Conservation (phyloP, 2,329 filamentous ascomycete species). For the Scopulariopsis brevicaulis region DNA sequence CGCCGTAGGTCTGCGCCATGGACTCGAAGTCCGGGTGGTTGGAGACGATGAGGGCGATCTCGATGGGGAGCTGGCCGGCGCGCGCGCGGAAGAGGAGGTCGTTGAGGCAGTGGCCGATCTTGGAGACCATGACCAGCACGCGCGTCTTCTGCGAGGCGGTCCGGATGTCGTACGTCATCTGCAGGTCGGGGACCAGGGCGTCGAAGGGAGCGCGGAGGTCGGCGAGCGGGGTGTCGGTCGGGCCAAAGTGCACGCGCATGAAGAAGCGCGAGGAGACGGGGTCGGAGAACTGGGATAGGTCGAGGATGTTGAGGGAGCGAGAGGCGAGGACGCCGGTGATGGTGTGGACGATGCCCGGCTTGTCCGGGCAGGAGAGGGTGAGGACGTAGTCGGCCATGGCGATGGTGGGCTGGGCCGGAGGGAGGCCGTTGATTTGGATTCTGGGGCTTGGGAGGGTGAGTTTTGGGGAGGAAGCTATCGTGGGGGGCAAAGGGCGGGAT, state of each 20-base stretch:
- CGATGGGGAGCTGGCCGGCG: constrained; percentile 62
- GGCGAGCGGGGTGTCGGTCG: constrained; percentile 30
- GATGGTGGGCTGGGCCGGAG: constrained; percentile 1
- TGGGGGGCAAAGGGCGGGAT: too few relatives aligned
- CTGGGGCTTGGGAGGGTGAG: neutral
- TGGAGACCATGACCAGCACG: constrained; percentile 67
- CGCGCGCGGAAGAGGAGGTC: constrained; percentile 72
- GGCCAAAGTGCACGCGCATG: constrained; percentile 77
- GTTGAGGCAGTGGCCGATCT: constrained; percentile 39
- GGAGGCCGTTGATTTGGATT: neutral
- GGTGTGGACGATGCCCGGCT: constrained; percentile 74
- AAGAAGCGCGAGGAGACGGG: constrained; percentile 66
- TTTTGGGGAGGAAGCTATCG: neutral
- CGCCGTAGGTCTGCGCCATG: constrained; percentile 61
- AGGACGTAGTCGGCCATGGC: constrained; percentile 54
- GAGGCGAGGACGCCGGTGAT: constrained; percentile 68
- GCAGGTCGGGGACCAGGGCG: constrained; percentile 48
- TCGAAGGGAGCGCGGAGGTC: constrained; percentile 44
- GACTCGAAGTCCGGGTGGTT: constrained; percentile 67
- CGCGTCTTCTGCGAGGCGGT: constrained; percentile 58
- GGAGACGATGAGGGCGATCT: constrained; percentile 68
- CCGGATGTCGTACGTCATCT: constrained; percentile 62
- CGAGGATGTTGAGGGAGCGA: constrained; percentile 68
- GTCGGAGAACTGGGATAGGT: constrained; percentile 78
- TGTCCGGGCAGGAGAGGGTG: constrained; percentile 75